Conservation (phyloP, 768 basidiomycete genomes). For the Boletus edulis region DNA sequence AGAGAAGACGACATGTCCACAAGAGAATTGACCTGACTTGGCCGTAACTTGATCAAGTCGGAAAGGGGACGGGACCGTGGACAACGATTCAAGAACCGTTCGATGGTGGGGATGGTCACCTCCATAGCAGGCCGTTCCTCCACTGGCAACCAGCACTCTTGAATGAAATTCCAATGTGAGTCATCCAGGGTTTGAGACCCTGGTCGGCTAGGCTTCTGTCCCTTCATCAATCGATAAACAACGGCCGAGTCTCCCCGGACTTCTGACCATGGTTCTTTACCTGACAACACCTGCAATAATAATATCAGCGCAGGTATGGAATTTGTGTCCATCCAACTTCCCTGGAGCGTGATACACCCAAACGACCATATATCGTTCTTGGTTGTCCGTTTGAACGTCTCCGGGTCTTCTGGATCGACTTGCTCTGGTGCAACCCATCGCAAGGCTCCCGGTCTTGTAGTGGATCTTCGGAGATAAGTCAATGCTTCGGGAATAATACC, state of each 20-base stretch:
- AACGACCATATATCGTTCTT: conserved; percentile 20
- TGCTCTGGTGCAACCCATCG: background rate
- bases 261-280: conserved; percentile 13
- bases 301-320: background rate
- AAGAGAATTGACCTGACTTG: too few species aligned
- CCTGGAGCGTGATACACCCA: conserved; percentile 31
- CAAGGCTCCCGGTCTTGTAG: background rate
- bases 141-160: too few species aligned
- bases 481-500: conserved; percentile 5
- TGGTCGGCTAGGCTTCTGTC: conserved; percentile 1
- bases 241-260: background rate
- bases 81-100: background rate
- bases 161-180: too few species aligned
- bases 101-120: background rate
- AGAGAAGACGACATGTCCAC: too few species aligned
- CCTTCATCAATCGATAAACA: conserved; percentile 5
- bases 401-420: too few species aligned
- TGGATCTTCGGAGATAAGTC: conserved; percentile 3
- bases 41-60: too few species aligned
- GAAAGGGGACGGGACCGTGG: background rate
- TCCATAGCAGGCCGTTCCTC: too few species aligned
- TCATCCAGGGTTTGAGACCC: too few species aligned
- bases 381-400: too few species aligned
- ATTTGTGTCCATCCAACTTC: conserved; percentile 1
- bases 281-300: conserved; percentile 21